These are phyloP conservation scores for Nadsonia starkeyi-henricii DNA, from an alignment of 1,139 yeast genomes.

Conservation along the genomic window DNA sequence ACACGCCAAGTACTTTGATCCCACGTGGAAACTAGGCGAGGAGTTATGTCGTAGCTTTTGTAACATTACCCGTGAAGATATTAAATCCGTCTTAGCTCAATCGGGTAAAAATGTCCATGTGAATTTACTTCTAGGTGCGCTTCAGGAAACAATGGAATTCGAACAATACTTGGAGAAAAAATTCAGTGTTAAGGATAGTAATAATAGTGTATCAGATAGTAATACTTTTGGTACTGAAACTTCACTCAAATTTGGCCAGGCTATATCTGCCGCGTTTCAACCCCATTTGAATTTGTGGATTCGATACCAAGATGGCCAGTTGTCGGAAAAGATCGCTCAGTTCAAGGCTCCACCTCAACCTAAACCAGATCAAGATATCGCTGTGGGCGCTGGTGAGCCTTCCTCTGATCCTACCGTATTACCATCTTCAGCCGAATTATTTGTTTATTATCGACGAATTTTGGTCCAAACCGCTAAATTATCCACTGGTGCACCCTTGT, in stretches of 20 bases:
- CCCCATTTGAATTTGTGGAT: constrained; percentile 81
- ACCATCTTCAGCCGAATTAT: constrained; percentile 76
- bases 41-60: constrained; percentile 53
- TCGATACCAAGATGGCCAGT: constrained; percentile 59
- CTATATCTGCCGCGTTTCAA: constrained; percentile 64
- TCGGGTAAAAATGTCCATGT: constrained; percentile 32
- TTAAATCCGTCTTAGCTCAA: constrained; percentile 32
- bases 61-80: constrained; percentile 52
- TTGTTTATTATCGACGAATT: constrained; percentile 58
- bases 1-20: constrained; percentile 46
- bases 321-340: constrained; percentile 43
- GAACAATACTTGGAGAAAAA: constrained; percentile 55
- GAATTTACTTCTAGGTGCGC: constrained; percentile 42
- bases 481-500: constrained; percentile 52
- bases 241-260: constrained; percentile 25
- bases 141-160: constrained; percentile 60
- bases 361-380: constrained; percentile 27
- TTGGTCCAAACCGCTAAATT: constrained; percentile 65
- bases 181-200: constrained; percentile 23
- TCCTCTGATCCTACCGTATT: constrained; percentile 42
- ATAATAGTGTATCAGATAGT: constrained; percentile 7
- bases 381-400: constrained; percentile 16
- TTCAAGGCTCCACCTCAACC: constrained; percentile 19
- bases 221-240: constrained; percentile 13
- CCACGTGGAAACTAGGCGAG: constrained; percentile 55